A percentile compares a stretch with the other conserved stretches of the same genome.
These are phyloP conservation scores for Hypocreales sp. DNA, from an alignment of 2,329 filamentous ascomycete species.

Conservation along the genomic window DNA sequence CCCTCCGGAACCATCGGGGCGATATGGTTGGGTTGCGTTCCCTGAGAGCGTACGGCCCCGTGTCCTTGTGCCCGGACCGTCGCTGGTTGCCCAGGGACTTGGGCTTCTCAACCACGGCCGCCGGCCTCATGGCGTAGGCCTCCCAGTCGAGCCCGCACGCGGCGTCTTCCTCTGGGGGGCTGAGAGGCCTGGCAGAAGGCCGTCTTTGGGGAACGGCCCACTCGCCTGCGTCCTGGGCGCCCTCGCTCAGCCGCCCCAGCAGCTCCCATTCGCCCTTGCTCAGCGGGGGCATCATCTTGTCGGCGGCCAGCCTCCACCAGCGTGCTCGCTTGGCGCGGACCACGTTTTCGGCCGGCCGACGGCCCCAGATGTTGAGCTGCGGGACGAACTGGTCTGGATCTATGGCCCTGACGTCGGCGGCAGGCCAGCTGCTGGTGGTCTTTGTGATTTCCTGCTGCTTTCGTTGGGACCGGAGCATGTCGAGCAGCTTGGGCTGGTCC, in stretches of 20 bases:
- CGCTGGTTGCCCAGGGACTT: conserved; percentile 15
- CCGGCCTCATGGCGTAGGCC: conserved; percentile 21
- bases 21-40: conserved; percentile 17
- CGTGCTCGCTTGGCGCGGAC: conserved; percentile 25
- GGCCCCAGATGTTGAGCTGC: conserved; percentile 32
- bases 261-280: conserved; percentile 37
- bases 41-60: conserved; percentile 20
- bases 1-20: conserved; percentile 27
- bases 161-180: neutral
- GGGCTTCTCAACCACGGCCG: conserved; percentile 20
- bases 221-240: conserved; percentile 17
- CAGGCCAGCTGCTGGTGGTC: conserved; percentile 11
- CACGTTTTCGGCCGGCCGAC: conserved; percentile 21
- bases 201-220: conserved; percentile 21
- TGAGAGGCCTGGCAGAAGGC: conserved; percentile 5
- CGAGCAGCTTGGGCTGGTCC: conserved; percentile 28
- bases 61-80: conserved; percentile 19
- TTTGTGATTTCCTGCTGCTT: conserved; percentile 12
- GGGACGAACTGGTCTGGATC: conserved; percentile 22
- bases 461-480: conserved; percentile 26
- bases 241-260: conserved; percentile 29
- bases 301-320: conserved; percentile 29
- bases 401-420: conserved; percentile 10
- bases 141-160: conserved; percentile 24
- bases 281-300: conserved; percentile 38